phyloP scores from a whole-genome alignment of 768 basidiomycete genomes.

The Cystofilobasidium macerans region DNA sequence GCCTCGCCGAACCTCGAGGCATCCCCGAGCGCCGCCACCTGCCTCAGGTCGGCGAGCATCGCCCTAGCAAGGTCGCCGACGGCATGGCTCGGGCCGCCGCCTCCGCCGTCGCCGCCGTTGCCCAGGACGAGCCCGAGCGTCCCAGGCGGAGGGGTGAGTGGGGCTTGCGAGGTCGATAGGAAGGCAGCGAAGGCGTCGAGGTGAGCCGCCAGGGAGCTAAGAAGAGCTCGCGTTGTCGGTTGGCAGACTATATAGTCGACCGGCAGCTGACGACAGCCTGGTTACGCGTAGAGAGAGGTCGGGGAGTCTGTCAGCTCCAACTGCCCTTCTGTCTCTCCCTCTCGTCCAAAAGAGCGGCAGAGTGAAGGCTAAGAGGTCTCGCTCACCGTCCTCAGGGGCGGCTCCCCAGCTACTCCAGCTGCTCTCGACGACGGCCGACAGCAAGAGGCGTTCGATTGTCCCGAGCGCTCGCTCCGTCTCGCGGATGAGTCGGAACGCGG shows the following conservation, averaged over 20 bases:
- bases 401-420: background rate
- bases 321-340: no score
- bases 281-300: no score
- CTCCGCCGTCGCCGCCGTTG: no score
- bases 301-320: no score
- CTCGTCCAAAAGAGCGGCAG: no score
- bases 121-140: background rate
- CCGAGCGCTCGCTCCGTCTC: background rate
- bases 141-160: background rate
- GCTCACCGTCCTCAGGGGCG: background rate
- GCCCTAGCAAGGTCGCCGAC: background rate
- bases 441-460: background rate
- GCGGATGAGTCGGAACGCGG: background rate
- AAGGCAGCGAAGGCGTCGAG: background rate
- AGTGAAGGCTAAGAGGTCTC: background rate
- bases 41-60: background rate
- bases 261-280: background rate
- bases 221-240: background rate
- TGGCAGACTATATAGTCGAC: background rate
- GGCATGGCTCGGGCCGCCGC: background rate
- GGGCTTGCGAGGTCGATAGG: background rate
- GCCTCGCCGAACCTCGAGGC: background rate
- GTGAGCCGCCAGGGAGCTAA: background rate
- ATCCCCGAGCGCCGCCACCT: background rate
- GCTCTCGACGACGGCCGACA: background rate